These are phyloP conservation scores for Eleusine coracana DNA, from an alignment of 176 grass and related monocot species.

Conservation along the genomic window DNA sequence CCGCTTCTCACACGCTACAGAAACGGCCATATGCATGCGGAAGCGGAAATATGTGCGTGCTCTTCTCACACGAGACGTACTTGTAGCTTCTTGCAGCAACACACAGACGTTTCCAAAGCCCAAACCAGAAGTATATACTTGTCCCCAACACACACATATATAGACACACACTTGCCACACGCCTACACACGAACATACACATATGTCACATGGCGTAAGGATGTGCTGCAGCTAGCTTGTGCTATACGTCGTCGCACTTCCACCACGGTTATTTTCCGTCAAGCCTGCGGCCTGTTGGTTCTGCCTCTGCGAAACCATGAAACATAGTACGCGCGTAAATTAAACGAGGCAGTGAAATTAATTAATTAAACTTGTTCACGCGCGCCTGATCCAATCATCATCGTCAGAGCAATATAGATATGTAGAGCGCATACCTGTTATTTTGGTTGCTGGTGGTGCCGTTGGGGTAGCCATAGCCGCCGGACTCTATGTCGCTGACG, in stretches of 20 bases:
- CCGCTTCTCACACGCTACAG: background rate
- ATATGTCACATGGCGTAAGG: background rate
- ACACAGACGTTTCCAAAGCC: background rate
- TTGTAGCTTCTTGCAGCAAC: background rate
- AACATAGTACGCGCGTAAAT: background rate
- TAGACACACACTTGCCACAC: background rate
- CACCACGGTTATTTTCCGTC: background rate
- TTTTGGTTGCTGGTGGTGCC: background rate
- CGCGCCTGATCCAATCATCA: background rate
- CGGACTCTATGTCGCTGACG: constrained; percentile 46
- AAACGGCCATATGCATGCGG: background rate
- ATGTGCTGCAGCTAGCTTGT: constrained; percentile 18
- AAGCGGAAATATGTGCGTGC: background rate
- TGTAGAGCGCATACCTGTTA: background rate
- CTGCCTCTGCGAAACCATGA: constrained; percentile 6
- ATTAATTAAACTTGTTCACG: background rate
- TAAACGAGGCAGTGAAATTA: background rate
- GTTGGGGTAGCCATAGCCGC: constrained; percentile 1
- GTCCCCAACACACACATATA: background rate
- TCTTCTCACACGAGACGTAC: background rate
- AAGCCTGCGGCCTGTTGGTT: constrained; percentile 35
- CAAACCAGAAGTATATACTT: background rate
- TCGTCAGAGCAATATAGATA: background rate
- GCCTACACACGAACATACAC: background rate
- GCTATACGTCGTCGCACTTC: background rate